A percentile compares a stretch with the other conserved stretches of the same genome.
Conservation (phyloP, 345 rosid genomes). For the Camelina laxa region DNA sequence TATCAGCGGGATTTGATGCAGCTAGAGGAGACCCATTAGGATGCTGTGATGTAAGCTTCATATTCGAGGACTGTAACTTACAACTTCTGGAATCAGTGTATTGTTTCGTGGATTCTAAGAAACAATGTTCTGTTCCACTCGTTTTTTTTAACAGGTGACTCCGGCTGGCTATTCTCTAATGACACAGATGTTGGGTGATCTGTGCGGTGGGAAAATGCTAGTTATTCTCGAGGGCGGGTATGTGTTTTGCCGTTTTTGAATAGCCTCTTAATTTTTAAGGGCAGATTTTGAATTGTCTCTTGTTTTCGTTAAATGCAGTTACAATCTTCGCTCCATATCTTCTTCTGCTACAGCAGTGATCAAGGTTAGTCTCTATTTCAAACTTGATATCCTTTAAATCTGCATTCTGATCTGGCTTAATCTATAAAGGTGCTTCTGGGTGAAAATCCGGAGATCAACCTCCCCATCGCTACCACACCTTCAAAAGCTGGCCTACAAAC, state of each 20-base stretch:
- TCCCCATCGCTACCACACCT: slow-evolving; percentile 50
- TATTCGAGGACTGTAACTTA: slow-evolving; percentile 1
- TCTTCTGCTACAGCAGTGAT: slow-evolving; percentile 93
- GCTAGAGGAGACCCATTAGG: slow-evolving; percentile 99
- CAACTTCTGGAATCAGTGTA: slow-evolving; percentile 13
- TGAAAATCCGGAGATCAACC: slow-evolving; percentile 56
- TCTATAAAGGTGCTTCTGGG: slow-evolving; percentile 73
- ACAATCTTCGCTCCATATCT: slow-evolving; percentile 95
- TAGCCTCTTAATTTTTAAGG: slow-evolving; percentile 14
- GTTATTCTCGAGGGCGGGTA: slow-evolving; percentile 99
- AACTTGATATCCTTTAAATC: slow-evolving; percentile 2
- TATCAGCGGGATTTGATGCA: slow-evolving; percentile 99
- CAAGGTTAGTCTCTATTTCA: slow-evolving; percentile 60
- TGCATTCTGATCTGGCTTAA: background rate
- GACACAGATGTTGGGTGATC: slow-evolving; percentile 71
- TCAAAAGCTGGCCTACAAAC: slow-evolving; percentile 73
- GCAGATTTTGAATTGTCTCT: background rate
- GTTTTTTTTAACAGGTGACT: slow-evolving; percentile 60
- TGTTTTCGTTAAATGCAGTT: slow-evolving; percentile 55
- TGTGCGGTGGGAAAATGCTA: slow-evolving; percentile 83
- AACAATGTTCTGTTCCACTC: slow-evolving; percentile 12
- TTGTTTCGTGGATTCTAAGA: background rate
- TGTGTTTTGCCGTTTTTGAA: slow-evolving; percentile 31
- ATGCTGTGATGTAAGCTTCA: slow-evolving; percentile 83
- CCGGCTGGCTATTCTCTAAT: slow-evolving; percentile 88